Percentiles rank a stretch among this genome's conserved stretches.
Evolutionary conservation across 2,329 filamentous ascomycete genomes (phyloP).

Genomic region (Penicillium sp.): DNA sequence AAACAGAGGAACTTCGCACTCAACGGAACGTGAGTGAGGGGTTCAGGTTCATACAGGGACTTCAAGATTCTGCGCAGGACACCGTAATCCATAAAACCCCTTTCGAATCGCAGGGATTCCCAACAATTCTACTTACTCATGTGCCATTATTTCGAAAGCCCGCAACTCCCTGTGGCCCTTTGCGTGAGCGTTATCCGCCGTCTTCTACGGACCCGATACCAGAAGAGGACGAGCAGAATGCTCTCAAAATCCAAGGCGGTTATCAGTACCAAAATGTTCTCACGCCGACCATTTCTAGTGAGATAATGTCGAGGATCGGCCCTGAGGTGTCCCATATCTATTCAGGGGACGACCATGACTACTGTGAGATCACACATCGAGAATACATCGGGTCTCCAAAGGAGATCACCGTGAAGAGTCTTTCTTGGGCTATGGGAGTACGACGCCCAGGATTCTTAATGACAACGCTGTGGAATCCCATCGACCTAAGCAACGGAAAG

Average conservation of each 20-base stretch:
- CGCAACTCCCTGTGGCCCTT: conserved; percentile 81
- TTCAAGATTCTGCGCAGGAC: conserved; percentile 57
- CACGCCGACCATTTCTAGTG: conserved; percentile 68
- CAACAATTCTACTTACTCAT: conserved; percentile 84
- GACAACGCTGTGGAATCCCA: conserved; percentile 86
- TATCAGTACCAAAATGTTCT: conserved; percentile 98
- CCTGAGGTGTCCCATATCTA: conserved; percentile 77
- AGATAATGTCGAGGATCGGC: conserved; percentile 71
- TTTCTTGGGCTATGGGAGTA: conserved; percentile 96
- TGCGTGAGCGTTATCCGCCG: conserved; percentile 79
- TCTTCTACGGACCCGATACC: conserved; percentile 56
- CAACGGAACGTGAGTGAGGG: conserved; percentile 60
- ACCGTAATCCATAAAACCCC: conserved; percentile 19
- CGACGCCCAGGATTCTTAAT: conserved; percentile 81
- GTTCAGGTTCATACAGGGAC: conserved; percentile 54
- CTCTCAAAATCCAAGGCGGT: conserved; percentile 71
- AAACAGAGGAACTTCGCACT: conserved; percentile 63
- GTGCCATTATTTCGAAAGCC: conserved; percentile 80
- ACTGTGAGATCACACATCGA: conserved; percentile 83
- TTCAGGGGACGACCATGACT: conserved; percentile 96
- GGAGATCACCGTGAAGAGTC: conserved; percentile 93
- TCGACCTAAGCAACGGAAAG: conserved; percentile 54
- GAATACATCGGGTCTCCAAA: conserved; percentile 58
- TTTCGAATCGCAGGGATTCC: conserved; percentile 57
- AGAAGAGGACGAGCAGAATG: conserved; percentile 65